A percentile compares a stretch with the other conserved stretches of the same genome.
Evolutionary conservation across 2,329 filamentous ascomycete genomes (phyloP).

Genomic region (Microsporum audouinii): DNA sequence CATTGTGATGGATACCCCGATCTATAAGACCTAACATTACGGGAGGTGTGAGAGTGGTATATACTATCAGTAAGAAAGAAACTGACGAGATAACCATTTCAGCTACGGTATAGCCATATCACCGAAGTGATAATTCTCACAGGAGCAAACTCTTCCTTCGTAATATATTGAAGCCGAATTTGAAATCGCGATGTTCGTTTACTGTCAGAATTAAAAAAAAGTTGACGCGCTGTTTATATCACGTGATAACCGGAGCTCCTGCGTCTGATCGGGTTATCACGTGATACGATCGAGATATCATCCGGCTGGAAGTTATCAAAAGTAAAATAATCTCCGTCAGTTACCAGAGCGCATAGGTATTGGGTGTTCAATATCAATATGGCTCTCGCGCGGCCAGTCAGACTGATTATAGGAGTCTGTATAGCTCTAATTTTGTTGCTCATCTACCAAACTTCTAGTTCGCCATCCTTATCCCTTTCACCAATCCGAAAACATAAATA

Average conservation of each 20-base stretch:
- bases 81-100: neutral
- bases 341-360: neutral
- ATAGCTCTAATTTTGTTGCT: constrained; percentile 67
- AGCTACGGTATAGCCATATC: neutral
- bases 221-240: neutral
- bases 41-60: too few species aligned
- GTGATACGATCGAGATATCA: neutral
- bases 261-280: neutral
- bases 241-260: neutral
- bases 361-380: constrained; percentile 39
- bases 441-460: constrained; percentile 60
- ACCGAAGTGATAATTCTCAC: neutral
- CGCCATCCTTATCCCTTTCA: constrained; percentile 29
- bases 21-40: neutral
- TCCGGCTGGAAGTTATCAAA: neutral
- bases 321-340: neutral
- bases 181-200: neutral
- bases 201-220: neutral
- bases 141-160: neutral
- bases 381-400: constrained; percentile 75
- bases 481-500: constrained; percentile 32
- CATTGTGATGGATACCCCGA: constrained; percentile 40
- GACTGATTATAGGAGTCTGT: constrained; percentile 61
- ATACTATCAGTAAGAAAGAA: neutral
- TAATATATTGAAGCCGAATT: neutral